Conservation (phyloP, 192 early-diverging fungal species). For the Backusella sp. region DNA sequence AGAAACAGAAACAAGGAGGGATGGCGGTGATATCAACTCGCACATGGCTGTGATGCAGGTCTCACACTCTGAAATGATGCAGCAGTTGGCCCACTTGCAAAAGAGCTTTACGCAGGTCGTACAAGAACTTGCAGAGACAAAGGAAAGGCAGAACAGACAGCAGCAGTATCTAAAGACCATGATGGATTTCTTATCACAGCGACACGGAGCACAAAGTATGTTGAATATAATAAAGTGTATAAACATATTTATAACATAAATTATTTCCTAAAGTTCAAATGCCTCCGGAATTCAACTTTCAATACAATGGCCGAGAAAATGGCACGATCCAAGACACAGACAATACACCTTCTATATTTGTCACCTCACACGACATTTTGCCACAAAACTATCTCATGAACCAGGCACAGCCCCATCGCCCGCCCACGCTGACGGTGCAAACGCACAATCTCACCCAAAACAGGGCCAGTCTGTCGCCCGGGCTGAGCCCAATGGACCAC, state of each 20-base stretch:
- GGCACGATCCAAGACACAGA: background rate
- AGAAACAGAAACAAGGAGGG: constrained; percentile 79
- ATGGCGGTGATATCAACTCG: constrained; percentile 70
- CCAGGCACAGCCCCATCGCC: constrained; percentile 19
- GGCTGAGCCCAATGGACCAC: background rate
- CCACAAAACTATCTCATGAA: constrained; percentile 23
- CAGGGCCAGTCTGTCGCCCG: background rate
- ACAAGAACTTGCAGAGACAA: constrained; percentile 69
- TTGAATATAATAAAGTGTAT: no score
- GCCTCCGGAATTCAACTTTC: constrained; percentile 26
- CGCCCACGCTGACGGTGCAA: constrained; percentile 33
- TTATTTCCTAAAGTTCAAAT: constrained; percentile 13
- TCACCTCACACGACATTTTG: constrained; percentile 51
- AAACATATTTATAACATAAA: background rate
- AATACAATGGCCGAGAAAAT: constrained; percentile 16
- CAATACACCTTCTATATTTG: constrained; percentile 46
- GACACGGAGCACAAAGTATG: constrained; percentile 28
- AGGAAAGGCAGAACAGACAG: constrained; percentile 62
- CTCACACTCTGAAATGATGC: constrained; percentile 68
- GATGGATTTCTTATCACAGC: constrained; percentile 55
- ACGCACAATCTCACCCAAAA: constrained; percentile 33
- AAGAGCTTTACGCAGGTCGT: constrained; percentile 69
- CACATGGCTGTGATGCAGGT: constrained; percentile 80
- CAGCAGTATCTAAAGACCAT: constrained; percentile 67
- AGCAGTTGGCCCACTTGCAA: constrained; percentile 71